Evolutionary conservation across 1,284 basidiomycete genomes (phyloP).

Genomic region (Boletellus dicymbophilus): DNA sequence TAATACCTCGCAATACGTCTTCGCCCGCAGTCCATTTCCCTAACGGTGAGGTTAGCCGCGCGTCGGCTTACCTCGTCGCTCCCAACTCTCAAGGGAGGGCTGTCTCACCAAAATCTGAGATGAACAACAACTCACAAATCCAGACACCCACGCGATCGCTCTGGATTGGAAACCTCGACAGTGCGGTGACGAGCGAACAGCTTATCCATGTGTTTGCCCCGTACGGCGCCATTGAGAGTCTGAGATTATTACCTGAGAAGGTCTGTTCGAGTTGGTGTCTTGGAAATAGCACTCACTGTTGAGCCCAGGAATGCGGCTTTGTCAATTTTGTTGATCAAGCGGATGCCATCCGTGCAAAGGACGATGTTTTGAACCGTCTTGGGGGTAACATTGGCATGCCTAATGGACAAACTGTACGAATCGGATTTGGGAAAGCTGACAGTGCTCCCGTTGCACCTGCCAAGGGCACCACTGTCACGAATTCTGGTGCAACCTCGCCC

Average conservation of each 20-base stretch:
- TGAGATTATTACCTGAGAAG: slow-evolving; percentile 95
- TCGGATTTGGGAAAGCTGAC: slow-evolving; percentile 97
- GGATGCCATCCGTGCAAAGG: slow-evolving; percentile 94
- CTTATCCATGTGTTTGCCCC: slow-evolving; percentile 94
- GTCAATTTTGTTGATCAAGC: slow-evolving; percentile 97
- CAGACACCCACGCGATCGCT: slow-evolving; percentile 94
- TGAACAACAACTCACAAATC: slow-evolving; percentile 61
- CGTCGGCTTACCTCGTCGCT: slow-evolving; percentile 68
- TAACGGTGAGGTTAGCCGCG: slow-evolving; percentile 57
- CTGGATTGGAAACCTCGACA: slow-evolving; percentile 98
- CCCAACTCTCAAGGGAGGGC: slow-evolving; percentile 66
- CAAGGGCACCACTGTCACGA: slow-evolving; percentile 64
- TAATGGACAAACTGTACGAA: slow-evolving; percentile 91
- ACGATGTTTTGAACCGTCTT: slow-evolving; percentile 93
- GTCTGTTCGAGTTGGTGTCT: slow-evolving; percentile 42
- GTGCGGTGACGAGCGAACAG: slow-evolving; percentile 91
- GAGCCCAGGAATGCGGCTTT: slow-evolving; percentile 89
- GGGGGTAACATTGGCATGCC: slow-evolving; percentile 94
- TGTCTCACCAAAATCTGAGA: slow-evolving; percentile 77
- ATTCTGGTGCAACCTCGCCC: slow-evolving; percentile 65
- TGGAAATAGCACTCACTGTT: slow-evolving; percentile 7
- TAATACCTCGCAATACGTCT: slow-evolving; percentile 46
- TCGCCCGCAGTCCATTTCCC: slow-evolving; percentile 73
- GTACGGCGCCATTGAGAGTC: slow-evolving; percentile 95
- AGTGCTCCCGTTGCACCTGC: slow-evolving; percentile 88